A percentile compares a stretch with the other conserved stretches of the same genome.
Evolutionary conservation across 2,329 filamentous ascomycete genomes (phyloP).

Genomic region (Aspergillus arachidicola): DNA sequence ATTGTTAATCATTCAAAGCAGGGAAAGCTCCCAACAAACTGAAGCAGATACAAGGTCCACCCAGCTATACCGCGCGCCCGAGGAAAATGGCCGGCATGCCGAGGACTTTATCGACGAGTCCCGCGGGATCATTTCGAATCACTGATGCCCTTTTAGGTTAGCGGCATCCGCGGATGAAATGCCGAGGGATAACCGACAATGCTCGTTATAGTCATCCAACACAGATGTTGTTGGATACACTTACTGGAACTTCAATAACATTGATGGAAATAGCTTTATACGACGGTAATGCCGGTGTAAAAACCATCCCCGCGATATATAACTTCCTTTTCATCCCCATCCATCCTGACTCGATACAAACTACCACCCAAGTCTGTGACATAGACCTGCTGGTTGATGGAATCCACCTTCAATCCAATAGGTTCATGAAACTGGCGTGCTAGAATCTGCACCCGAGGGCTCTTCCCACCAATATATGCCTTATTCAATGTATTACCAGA

Average conservation of each 20-base stretch:
- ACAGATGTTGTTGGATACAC: no score
- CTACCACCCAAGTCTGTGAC: constrained; percentile 29
- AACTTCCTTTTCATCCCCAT: constrained; percentile 22
- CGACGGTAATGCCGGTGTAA: constrained; percentile 17
- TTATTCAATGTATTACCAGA: constrained; percentile 57
- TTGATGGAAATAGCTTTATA: no score
- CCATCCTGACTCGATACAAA: constrained; percentile 22
- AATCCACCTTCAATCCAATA: constrained; percentile 29
- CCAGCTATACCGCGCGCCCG: background rate
- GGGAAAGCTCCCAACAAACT: accelerated
- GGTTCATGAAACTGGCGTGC: constrained; percentile 28
- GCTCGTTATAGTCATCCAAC: no score
- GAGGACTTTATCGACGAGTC: background rate
- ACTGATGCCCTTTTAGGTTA: background rate
- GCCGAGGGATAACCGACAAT: no score
- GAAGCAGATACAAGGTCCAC: background rate
- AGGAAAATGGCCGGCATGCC: background rate
- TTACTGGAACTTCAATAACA: no score
- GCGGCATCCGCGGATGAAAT: background rate
- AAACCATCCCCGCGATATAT: constrained; percentile 22
- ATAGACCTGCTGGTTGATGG: constrained; percentile 20
- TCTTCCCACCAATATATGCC: constrained; percentile 23
- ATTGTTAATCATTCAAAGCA: background rate
- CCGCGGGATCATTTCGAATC: background rate
- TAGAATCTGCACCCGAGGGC: constrained; percentile 17